phyloP scores from a whole-genome alignment of 108 stramenopile species.

The Cylindrotheca fusiformis region DNA sequence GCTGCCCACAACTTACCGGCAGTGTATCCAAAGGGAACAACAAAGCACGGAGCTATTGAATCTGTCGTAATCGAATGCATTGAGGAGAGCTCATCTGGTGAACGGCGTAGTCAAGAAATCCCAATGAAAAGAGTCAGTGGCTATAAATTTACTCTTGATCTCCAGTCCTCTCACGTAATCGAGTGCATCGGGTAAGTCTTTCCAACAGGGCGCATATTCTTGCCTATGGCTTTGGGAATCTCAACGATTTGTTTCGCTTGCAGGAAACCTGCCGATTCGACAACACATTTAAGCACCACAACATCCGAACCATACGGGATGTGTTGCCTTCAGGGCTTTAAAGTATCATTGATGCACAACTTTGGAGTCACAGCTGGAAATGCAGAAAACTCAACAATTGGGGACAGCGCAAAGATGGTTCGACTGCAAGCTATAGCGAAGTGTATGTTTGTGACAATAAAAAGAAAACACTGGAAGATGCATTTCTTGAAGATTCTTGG shows the following conservation, averaged over 20 bases:
- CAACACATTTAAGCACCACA: conserved; percentile 24
- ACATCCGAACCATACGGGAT: conserved; percentile 36
- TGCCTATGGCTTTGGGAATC: not conserved
- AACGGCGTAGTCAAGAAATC: conserved; percentile 6
- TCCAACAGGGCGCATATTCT: conserved; percentile 4
- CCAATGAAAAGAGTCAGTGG: conserved; percentile 1
- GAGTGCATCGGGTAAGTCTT: conserved; percentile 36
- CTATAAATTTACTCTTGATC: conserved; percentile 29
- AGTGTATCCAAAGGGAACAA: conserved; percentile 33
- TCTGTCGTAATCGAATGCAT: conserved; percentile 23
- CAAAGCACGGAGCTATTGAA: conserved; percentile 11
- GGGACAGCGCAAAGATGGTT: conserved; percentile 44
- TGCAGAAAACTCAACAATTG: conserved; percentile 36
- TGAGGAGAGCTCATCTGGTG: conserved; percentile 12
- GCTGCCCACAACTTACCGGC: conserved; percentile 21
- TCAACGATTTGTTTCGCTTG: not conserved
- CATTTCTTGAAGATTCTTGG: conserved; percentile 28
- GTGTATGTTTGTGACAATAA: conserved; percentile 24
- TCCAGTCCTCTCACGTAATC: conserved; percentile 33
- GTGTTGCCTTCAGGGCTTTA: conserved; percentile 33
- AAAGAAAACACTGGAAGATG: conserved; percentile 29
- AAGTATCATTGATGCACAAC: conserved; percentile 39
- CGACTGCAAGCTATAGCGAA: conserved; percentile 18
- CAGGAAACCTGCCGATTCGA: conserved; percentile 33
- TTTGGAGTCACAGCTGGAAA: conserved; percentile 30